Conservation (phyloP, 768 basidiomycete species). For the Coprinopsis strossmayeri region DNA sequence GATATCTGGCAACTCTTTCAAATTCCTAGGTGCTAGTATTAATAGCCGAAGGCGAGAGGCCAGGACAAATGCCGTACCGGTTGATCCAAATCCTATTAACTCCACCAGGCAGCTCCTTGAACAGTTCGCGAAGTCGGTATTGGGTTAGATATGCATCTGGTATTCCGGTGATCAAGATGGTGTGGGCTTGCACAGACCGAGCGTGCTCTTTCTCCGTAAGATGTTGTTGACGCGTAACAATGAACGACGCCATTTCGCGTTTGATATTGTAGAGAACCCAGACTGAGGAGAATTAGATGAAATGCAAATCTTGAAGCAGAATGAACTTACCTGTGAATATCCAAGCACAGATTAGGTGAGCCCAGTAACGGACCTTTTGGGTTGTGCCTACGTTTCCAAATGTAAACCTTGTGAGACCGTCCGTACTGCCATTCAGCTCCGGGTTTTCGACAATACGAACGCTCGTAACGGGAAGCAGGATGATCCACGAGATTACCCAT, state of each 20-base stretch:
- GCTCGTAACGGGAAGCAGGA: constrained; percentile 73
- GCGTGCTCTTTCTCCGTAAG: constrained; percentile 72
- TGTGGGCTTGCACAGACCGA: constrained; percentile 78
- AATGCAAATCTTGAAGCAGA: neutral
- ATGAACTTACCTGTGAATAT: constrained; percentile 64
- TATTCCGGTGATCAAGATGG: constrained; percentile 87
- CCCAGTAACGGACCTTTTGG: constrained; percentile 58
- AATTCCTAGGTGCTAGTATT: constrained; percentile 39
- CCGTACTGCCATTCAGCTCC: constrained; percentile 3
- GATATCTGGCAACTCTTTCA: constrained; percentile 81
- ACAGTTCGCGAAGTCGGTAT: constrained; percentile 57
- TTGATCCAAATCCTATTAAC: constrained; percentile 91
- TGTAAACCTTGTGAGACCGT: constrained; percentile 63
- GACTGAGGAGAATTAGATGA: constrained; percentile 30
- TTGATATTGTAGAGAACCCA: constrained; percentile 86
- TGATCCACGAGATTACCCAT: constrained; percentile 83
- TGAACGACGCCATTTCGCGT: constrained; percentile 73
- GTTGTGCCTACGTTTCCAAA: constrained; percentile 67
- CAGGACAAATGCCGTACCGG: constrained; percentile 36
- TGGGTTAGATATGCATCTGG: constrained; percentile 74
- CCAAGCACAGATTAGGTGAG: constrained; percentile 73
- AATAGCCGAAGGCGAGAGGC: neutral
- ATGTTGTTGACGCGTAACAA: constrained; percentile 74
- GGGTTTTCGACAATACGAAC: constrained; percentile 37
- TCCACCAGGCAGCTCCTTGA: constrained; percentile 84